A percentile compares a stretch with the other conserved stretches of the same genome.
Conservation (phyloP, 257 asterid genomes). For the Solanum appendiculatum region DNA sequence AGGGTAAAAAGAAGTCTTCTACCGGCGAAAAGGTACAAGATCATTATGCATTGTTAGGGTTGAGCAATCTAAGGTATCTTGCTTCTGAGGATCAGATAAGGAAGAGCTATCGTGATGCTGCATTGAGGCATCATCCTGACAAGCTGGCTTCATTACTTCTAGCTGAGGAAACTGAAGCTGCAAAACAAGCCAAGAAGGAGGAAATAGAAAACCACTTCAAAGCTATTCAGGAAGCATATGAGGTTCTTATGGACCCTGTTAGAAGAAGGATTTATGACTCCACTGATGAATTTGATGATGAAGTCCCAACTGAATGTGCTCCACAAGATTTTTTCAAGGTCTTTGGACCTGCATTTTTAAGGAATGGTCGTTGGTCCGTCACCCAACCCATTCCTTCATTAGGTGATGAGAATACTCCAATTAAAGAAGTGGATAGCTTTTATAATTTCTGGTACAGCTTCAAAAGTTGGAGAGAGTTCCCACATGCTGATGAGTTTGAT, state of each 20-base stretch:
- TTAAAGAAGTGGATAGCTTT: conserved; percentile 68
- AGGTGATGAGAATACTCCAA: conserved; percentile 64
- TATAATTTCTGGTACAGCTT: conserved; percentile 86
- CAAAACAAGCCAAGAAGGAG: conserved; percentile 81
- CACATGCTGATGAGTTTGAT: conserved; percentile 94
- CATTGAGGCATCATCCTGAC: conserved; percentile 91
- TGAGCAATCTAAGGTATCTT: conserved; percentile 89
- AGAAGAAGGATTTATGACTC: conserved; percentile 94
- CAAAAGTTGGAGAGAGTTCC: conserved; percentile 97
- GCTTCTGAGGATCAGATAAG: conserved; percentile 95
- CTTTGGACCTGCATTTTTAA: conserved; percentile 88
- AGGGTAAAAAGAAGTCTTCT: conserved; percentile 81
- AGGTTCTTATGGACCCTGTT: conserved; percentile 76
- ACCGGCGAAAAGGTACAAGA: conserved; percentile 67
- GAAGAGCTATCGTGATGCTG: conserved; percentile 87
- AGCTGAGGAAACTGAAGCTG: conserved; percentile 78
- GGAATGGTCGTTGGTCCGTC: conserved; percentile 98
- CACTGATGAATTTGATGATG: conserved; percentile 97
- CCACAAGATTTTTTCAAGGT: conserved; percentile 93
- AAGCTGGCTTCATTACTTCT: conserved; percentile 84
- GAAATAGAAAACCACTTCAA: conserved; percentile 87
- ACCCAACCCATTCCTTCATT: conserved; percentile 54
- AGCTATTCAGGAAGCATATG: conserved; percentile 91
- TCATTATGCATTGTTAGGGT: conserved; percentile 87
- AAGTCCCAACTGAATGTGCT: conserved; percentile 69